Evolutionary conservation across 345 rosid species (phyloP).

Genomic region (Eucalyptus sp.): DNA sequence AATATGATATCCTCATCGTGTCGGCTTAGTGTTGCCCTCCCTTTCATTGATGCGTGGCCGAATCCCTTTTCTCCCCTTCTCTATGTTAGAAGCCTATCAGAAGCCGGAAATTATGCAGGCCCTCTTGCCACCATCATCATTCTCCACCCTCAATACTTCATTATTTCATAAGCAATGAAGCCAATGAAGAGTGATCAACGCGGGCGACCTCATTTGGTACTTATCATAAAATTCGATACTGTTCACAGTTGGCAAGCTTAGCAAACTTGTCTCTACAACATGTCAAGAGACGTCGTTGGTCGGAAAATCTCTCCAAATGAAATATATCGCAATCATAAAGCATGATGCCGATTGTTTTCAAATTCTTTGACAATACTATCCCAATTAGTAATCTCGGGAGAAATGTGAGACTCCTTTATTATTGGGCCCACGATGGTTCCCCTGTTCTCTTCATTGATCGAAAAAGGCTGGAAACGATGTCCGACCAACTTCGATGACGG

Average conservation of each 20-base stretch:
- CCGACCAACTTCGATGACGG: not conserved
- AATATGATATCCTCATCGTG: not conserved
- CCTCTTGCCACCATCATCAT: not conserved
- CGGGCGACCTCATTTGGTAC: fast-evolving
- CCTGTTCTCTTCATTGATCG: not conserved
- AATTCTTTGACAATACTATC: too few species aligned
- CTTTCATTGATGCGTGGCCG: not conserved
- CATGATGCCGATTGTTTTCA: too few species aligned
- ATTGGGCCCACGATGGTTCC: not conserved
- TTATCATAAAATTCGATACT: not conserved
- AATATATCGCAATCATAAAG: not conserved
- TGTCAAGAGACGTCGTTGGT: fast-evolving
- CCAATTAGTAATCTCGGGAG: not conserved
- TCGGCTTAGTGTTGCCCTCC: not conserved
- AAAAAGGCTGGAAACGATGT: not conserved
- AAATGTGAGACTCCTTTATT: not conserved
- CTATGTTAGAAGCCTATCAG: not conserved
- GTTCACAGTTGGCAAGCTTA: not conserved
- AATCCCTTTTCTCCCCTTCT: not conserved
- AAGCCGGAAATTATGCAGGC: not conserved
- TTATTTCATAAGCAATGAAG: not conserved
- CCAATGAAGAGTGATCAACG: not conserved
- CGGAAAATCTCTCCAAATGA: not conserved
- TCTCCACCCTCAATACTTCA: not conserved
- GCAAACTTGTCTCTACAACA: not conserved